A percentile compares a stretch with the other conserved stretches of the same genome.
These are phyloP conservation scores for Penicillium hesseltinei DNA, from an alignment of 2,329 filamentous ascomycete species.

Conservation along the genomic window DNA sequence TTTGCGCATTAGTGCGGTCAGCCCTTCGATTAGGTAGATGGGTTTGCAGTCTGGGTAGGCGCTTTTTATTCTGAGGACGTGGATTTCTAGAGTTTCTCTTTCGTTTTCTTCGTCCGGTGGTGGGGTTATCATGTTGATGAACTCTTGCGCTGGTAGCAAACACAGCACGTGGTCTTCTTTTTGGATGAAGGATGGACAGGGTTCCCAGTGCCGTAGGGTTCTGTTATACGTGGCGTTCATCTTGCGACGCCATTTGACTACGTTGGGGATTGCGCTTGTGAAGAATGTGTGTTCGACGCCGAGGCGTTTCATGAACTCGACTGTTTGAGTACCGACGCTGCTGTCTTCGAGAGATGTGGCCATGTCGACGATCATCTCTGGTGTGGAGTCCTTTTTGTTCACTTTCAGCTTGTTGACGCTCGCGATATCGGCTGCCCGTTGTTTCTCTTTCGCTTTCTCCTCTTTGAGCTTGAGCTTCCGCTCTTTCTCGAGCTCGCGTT, in stretches of 20 bases:
- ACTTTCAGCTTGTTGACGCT: conserved; percentile 71
- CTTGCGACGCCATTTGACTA: conserved; percentile 69
- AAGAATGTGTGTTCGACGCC: conserved; percentile 44
- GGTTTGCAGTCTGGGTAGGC: conserved; percentile 55
- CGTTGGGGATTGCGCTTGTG: conserved; percentile 43
- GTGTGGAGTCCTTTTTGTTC: conserved; percentile 69
- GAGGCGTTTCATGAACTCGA: conserved; percentile 44
- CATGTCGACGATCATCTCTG: conserved; percentile 76
- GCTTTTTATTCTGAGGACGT: conserved; percentile 57
- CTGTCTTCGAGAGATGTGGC: conserved; percentile 55
- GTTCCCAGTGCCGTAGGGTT: conserved; percentile 63
- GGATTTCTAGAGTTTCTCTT: conserved; percentile 54
- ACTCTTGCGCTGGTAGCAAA: conserved; percentile 61
- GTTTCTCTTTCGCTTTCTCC: conserved; percentile 62
- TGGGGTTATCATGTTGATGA: conserved; percentile 59
- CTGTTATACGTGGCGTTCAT: conserved; percentile 63
- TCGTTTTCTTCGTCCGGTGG: conserved; percentile 25
- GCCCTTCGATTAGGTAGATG: conserved; percentile 71
- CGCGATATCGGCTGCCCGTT: conserved; percentile 63
- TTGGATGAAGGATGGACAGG: conserved; percentile 49
- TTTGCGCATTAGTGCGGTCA: conserved; percentile 65
- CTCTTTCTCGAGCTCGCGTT: conserved; percentile 58
- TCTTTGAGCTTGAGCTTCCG: conserved; percentile 48
- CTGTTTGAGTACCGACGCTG: conserved; percentile 44
- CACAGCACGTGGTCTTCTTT: conserved; percentile 63